Evolutionary conservation across 345 rosid genomes (phyloP), one percentile per base, ranked within the genome.

Genomic region (Combretum micranthum): DNA sequence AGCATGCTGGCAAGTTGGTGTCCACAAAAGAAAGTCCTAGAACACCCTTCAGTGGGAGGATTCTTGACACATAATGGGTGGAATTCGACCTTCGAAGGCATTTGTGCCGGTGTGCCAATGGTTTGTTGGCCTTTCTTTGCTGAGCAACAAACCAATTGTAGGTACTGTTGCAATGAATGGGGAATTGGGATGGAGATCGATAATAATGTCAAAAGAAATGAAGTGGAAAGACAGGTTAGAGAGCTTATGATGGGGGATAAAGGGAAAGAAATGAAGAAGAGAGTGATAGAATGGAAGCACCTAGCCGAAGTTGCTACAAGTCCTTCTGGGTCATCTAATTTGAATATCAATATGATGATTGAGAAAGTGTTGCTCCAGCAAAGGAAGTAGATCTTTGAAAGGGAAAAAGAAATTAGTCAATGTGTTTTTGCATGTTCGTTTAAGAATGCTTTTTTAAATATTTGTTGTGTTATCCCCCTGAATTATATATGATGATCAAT

Each of bases 41-140:
- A 51, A 42, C 87, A 82, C 67, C 78, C 80, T 7, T 54, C 82
- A 0, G 18, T 80, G 0, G 86, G 86, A 11, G 88, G 80, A 13
- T 77, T 85, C 51, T 62, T 84, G 32, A 82, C 87, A 0, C 91
- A 85, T 15, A 61, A 68, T 12, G 88, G 91, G 2, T 85, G 91
- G 91, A 85, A 85, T 56, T 85, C 91, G 2, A 80, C 68, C 3
- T 4, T 80, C 2, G 91, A 85, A 62, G 80, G 88, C 21, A 60
- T 85, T 1, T 52, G 59, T 0, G 12, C 62, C 0, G 86, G 88
- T 5, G 76, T 82, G 60, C 84, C 91, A 0, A 65, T 82, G 85
- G 44, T 69, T 15, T 80, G 84, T 47, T 85, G 88, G 84, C 84
- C 91, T 1, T 82, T 85, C 62, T 85, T 85, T 16, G 82, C 88